Evolutionary conservation across 306 rosid species (phyloP).

Genomic region (Glycyrrhiza uralensis): DNA sequence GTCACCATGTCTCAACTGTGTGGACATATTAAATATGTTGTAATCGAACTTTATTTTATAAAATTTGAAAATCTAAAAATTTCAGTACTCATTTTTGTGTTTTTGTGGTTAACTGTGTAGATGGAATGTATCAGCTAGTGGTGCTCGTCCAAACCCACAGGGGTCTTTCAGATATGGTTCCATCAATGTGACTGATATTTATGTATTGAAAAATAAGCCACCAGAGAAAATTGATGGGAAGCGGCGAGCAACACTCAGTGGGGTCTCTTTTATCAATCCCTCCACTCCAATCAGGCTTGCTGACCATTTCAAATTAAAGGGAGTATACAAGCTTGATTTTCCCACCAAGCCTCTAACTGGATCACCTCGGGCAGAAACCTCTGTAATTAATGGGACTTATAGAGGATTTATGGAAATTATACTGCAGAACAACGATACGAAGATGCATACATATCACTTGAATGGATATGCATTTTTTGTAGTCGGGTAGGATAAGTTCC

Average conservation of each 20-base stretch:
- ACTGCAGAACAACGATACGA: conserved; percentile 89
- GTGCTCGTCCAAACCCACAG: conserved; percentile 98
- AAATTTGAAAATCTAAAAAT: neutral
- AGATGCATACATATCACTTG: conserved; percentile 87
- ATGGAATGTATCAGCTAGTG: conserved; percentile 98
- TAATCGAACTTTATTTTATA: neutral
- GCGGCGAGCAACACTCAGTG: conserved; percentile 67
- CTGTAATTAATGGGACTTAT: conserved; percentile 80
- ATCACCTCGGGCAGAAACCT: conserved; percentile 64
- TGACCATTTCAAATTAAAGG: conserved; percentile 69
- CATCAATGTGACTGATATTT: conserved; percentile 85
- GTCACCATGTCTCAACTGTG: neutral
- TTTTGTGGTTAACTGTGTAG: conserved; percentile 43
- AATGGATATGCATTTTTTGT: conserved; percentile 92
- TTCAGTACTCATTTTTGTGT: conserved; percentile 20
- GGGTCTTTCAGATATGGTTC: conserved; percentile 96
- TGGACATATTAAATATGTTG: neutral
- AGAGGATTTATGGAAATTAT: conserved; percentile 93
- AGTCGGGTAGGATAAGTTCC: conserved; percentile 56
- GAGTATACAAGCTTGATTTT: conserved; percentile 81
- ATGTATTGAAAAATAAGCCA: conserved; percentile 74
- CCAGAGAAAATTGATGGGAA: conserved; percentile 63
- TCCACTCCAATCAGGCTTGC: conserved; percentile 86
- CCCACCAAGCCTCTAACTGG: conserved; percentile 74
- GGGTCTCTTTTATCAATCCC: conserved; percentile 74